phyloP scores from a whole-genome alignment of 768 basidiomycete species.

The Mycena polygramma region DNA sequence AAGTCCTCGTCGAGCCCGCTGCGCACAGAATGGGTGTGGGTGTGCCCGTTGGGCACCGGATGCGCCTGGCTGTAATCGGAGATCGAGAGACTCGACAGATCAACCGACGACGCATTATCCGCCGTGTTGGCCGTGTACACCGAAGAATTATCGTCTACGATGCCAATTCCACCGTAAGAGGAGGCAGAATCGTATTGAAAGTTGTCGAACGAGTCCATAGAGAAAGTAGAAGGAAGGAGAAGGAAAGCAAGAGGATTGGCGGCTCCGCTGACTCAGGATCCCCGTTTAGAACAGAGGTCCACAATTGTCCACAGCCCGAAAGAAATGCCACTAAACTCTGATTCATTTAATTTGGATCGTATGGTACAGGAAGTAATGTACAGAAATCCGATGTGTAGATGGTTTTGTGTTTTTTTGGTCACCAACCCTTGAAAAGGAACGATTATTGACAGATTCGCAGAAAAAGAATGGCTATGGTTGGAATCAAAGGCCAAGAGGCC shows the following conservation, averaged over 20 bases:
- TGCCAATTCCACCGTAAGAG: slow-evolving; percentile 74
- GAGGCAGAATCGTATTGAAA: slow-evolving; percentile 89
- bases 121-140: slow-evolving; percentile 82
- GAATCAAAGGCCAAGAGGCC: background rate
- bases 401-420: background rate
- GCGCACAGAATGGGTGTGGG: slow-evolving; percentile 48
- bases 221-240: slow-evolving; percentile 31
- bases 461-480: background rate
- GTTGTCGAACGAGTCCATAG: slow-evolving; percentile 86
- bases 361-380: background rate
- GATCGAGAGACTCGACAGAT: slow-evolving; percentile 77
- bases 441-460: background rate
- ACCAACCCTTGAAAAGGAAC: background rate
- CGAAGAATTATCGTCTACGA: slow-evolving; percentile 85
- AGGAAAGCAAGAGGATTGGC: background rate
- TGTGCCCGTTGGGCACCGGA: slow-evolving; percentile 56
- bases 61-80: slow-evolving; percentile 67
- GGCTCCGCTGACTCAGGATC: slow-evolving; percentile 23
- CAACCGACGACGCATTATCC: slow-evolving; percentile 69
- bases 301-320: background rate
- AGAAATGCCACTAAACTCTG: background rate
- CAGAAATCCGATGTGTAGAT: background rate
- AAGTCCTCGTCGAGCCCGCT: slow-evolving; percentile 83
- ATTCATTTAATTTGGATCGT: background rate
- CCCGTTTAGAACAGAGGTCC: background rate